Evolutionary conservation across 1,284 basidiomycete genomes (phyloP).

Genomic region (Schizophyllum amplum): DNA sequence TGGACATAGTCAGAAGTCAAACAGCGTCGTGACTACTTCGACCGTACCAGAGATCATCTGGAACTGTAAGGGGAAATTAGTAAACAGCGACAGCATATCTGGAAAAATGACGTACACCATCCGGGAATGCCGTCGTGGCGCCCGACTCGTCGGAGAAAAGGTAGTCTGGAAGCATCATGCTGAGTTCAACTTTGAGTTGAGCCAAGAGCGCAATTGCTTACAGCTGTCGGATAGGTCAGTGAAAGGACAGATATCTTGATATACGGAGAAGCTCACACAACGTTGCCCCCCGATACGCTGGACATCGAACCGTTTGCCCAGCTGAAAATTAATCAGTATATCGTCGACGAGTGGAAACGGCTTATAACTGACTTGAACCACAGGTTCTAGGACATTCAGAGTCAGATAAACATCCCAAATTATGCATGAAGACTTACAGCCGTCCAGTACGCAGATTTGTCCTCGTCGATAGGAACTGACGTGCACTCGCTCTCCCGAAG

Average conservation of each 20-base stretch:
- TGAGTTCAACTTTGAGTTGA: background rate
- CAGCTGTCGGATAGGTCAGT: slow-evolving; percentile 19
- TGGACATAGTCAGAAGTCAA: slow-evolving; percentile 7
- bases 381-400: slow-evolving; percentile 21
- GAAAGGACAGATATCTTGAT: background rate
- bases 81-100: slow-evolving; percentile 7
- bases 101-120: slow-evolving; percentile 27
- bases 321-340: slow-evolving; percentile 14
- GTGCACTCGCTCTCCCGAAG: slow-evolving; percentile 32
- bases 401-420: background rate
- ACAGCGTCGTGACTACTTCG: background rate
- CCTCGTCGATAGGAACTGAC: slow-evolving; percentile 33
- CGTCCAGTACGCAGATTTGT: slow-evolving; percentile 36
- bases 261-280: slow-evolving; percentile 22
- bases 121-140: slow-evolving; percentile 37
- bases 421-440: slow-evolving; percentile 26
- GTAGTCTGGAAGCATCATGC: slow-evolving; percentile 27
- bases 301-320: slow-evolving; percentile 33
- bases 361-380: slow-evolving; percentile 27
- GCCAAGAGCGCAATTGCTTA: slow-evolving; percentile 11
- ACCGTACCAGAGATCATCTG: slow-evolving; percentile 34
- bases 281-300: slow-evolving; percentile 28
- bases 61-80: slow-evolving; percentile 24
- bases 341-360: slow-evolving; percentile 1
- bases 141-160: slow-evolving; percentile 33